Base-by-base conservation (phyloP, 1,284 basidiomycete species). In the Chalciporus sp. region DNA sequence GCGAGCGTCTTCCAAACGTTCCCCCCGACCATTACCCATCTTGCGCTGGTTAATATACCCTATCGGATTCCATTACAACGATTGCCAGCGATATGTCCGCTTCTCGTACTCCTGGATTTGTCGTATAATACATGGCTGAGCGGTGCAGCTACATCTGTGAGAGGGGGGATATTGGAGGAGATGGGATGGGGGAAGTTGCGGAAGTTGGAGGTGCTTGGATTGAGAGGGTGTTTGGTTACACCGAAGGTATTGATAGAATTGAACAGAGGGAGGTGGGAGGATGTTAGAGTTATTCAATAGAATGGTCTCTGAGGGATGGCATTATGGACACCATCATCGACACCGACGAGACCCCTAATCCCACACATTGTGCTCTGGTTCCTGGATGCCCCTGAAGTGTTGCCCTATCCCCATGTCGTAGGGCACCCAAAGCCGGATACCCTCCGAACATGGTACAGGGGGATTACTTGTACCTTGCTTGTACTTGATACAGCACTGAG, bases 71-170 rank as follows among this genome's bases (percentile, higher is more conserved):
- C 81, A 2, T 60, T 90, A 16, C 77, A 83, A 57, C 75, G 83
- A 51, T 67, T 90, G 23, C 81, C 85, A 1, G 69, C 67, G 7
- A 65, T 80, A n/a, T 88, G 84, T 61, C 87, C 87, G 0, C 65
- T 85, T 20, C 67, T 90, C n/a, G 72, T 78, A 29, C 61, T 84
- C 20, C 67, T 90, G 39, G 87, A 90, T 63, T 66, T 90, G 26
- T 89, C 87, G 1, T 86, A 79, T 63, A 90, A 89, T 58, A 51
- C 56, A 1, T 90, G 88, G 87, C 69, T 90, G 28, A 62, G 65
- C 19, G 51, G 61, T 6, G 67, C 62, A 14, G 73, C 70, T n/a
- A 28, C 27, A 2, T 3, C 7, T 8, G 41, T 12, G 16, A n/a
- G 9, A 19, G 71, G 66, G 9, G 61, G 69, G 44, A 70, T 74